Conservation (phyloP, 176 grass and related monocot species). For the Aegilops tauschii region DNA sequence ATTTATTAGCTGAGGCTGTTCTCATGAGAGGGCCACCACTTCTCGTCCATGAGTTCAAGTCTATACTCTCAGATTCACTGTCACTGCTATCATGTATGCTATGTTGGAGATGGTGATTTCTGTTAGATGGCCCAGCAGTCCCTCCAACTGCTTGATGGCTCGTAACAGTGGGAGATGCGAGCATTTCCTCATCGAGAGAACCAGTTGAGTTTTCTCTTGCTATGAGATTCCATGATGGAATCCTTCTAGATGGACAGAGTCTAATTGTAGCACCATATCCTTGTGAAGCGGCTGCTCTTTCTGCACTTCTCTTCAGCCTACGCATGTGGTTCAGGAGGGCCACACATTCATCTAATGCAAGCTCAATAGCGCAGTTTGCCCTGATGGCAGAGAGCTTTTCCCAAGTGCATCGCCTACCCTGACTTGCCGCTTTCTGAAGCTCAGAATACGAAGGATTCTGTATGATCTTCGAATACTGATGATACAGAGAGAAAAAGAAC, state of each 20-base stretch:
- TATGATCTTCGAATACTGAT: conserved; percentile 94
- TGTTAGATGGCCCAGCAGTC: conserved; percentile 34
- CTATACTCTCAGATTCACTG: conserved; percentile 86
- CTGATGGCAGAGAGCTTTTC: conserved; percentile 90
- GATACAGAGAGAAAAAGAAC: conserved; percentile 18
- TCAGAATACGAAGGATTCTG: conserved; percentile 80
- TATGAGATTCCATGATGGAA: conserved; percentile 97
- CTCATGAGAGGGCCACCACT: conserved; percentile 94
- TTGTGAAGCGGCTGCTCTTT: conserved; percentile 74
- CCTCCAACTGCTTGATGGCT: conserved; percentile 48
- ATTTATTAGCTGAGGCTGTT: conserved; percentile 75
- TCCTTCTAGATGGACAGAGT: conserved; percentile 80
- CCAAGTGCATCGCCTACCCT: conserved; percentile 84
- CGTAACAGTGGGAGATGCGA: conserved; percentile 37
- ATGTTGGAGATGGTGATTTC: conserved; percentile 39
- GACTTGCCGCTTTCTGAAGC: conserved; percentile 83
- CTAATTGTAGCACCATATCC: conserved; percentile 51
- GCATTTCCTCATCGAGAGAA: conserved; percentile 77
- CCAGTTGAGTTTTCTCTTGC: conserved; percentile 95
- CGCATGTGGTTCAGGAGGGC: conserved; percentile 85
- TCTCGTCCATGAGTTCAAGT: conserved; percentile 88
- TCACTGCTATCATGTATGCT: conserved; percentile 70
- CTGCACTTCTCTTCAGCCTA: conserved; percentile 72
- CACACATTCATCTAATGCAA: conserved; percentile 88
- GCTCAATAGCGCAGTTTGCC: conserved; percentile 88